These are phyloP conservation scores for Curvularia verruculosa DNA, from an alignment of 2,329 filamentous ascomycete species.

Conservation along the genomic window DNA sequence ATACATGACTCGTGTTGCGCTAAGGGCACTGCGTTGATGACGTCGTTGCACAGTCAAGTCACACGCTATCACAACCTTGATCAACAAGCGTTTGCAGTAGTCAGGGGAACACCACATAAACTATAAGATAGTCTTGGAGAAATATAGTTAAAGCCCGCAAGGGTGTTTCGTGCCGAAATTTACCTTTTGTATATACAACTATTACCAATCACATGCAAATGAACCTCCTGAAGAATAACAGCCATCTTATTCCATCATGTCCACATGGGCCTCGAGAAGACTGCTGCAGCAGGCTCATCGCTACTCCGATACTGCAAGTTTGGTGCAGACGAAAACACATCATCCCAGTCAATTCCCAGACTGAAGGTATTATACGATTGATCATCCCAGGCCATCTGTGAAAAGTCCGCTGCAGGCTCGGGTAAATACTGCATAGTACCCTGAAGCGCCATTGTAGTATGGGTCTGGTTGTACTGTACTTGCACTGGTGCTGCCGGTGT, in stretches of 20 bases:
- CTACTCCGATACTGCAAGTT: conserved; percentile 5
- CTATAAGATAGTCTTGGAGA: not conserved
- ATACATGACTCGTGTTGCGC: conserved; percentile 10
- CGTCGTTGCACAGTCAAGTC: not conserved
- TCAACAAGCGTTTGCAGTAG: not conserved
- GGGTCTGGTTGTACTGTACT: not conserved
- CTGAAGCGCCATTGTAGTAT: not conserved
- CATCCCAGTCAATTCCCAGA: conserved; percentile 32
- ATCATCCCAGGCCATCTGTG: conserved; percentile 11
- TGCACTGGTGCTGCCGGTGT: not conserved
- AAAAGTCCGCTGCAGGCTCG: conserved; percentile 11
- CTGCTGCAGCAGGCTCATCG: conserved; percentile 3
- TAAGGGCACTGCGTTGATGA: not conserved
- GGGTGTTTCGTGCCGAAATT: not conserved
- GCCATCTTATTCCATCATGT: conserved; percentile 1
- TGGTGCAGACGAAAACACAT: conserved; percentile 22
- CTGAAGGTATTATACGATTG: conserved; percentile 11
- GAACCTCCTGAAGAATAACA: not conserved
- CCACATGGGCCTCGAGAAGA: conserved; percentile 15
- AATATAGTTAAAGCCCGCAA: not conserved
- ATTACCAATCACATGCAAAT: not conserved
- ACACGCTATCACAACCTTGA: not conserved
- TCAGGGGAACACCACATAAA: not conserved
- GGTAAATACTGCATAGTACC: conserved; percentile 1
- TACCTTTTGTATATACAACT: not conserved